These are phyloP conservation scores for Aspergillus wentii DNA, from an alignment of 495 filamentous ascomycete genomes.

Conservation along the genomic window DNA sequence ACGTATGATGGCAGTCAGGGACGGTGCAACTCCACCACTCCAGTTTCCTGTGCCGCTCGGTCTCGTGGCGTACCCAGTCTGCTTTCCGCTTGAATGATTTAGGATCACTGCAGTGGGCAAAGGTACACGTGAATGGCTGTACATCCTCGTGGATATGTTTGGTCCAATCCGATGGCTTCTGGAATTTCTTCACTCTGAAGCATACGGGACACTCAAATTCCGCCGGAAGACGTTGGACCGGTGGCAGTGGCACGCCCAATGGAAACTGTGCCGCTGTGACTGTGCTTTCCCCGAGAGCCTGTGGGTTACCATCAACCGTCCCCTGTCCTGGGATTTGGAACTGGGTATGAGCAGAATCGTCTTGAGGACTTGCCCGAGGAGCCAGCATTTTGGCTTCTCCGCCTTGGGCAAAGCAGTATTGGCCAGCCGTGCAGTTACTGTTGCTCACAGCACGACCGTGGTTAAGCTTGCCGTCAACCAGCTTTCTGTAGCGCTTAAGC, in stretches of 20 bases:
- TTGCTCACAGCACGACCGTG: conserved; percentile 55
- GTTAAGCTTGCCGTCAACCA: conserved; percentile 67
- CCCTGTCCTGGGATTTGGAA: conserved; percentile 47
- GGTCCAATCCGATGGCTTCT: conserved; percentile 96
- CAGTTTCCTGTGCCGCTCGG: conserved; percentile 84
- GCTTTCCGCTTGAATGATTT: conserved; percentile 98
- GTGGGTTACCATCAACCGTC: conserved; percentile 58
- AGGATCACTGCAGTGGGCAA: conserved; percentile 74
- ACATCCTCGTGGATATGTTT: conserved; percentile 97
- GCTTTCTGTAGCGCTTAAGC: conserved; percentile 68
- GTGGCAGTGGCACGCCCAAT: conserved; percentile 74
- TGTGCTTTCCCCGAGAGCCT: conserved; percentile 58
- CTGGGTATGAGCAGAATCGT: conserved; percentile 40
- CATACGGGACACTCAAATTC: conserved; percentile 92
- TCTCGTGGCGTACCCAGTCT: conserved; percentile 96
- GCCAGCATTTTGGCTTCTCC: conserved; percentile 50
- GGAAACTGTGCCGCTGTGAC: conserved; percentile 73
- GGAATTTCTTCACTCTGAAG: conserved; percentile 83
- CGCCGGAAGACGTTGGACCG: conserved; percentile 71
- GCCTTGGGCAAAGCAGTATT: conserved; percentile 60
- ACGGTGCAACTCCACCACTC: conserved; percentile 90
- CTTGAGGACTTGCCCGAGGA: conserved; percentile 45
- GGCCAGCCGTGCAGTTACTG: conserved; percentile 51
- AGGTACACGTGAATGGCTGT: conserved; percentile 93
- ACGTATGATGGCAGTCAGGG: conserved; percentile 76